Evolutionary conservation across 305 asterid species (phyloP).

Genomic region (Solanum hybrid): DNA sequence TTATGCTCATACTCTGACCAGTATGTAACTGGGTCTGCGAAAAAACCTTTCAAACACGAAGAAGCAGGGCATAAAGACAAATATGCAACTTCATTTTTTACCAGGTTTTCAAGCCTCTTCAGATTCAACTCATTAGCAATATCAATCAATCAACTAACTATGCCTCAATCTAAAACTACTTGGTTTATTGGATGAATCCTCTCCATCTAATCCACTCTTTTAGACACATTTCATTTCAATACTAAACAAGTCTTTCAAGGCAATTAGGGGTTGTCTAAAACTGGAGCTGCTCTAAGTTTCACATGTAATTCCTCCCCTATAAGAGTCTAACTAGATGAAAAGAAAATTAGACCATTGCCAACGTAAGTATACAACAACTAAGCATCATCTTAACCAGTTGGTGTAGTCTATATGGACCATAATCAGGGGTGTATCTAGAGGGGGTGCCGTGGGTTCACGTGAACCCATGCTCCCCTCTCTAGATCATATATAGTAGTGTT

Average conservation of each 20-base stretch:
- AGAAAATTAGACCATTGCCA: neutral
- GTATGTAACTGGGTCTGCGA: neutral
- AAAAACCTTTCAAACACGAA: neutral
- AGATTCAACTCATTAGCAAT: neutral
- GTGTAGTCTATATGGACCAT: neutral
- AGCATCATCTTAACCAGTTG: neutral
- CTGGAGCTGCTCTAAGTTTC: neutral
- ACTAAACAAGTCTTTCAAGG: neutral
- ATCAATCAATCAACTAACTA: neutral
- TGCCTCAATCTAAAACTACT: neutral
- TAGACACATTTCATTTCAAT: neutral
- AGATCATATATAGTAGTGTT: too few relatives aligned
- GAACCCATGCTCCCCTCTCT: too few relatives aligned
- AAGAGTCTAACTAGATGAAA: neutral
- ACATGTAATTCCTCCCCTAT: neutral
- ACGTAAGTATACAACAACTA: neutral
- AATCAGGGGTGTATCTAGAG: too few relatives aligned
- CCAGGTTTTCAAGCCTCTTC: neutral
- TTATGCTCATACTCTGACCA: neutral
- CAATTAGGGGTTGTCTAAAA: neutral
- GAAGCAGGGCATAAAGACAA: neutral
- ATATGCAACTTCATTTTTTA: neutral
- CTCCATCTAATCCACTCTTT: neutral
- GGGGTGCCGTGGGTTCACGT: too few relatives aligned
- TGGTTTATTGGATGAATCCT: neutral